These are phyloP conservation scores for Myxozyma kluyveri DNA, from an alignment of 805 yeast genomes.

Conservation along the genomic window DNA sequence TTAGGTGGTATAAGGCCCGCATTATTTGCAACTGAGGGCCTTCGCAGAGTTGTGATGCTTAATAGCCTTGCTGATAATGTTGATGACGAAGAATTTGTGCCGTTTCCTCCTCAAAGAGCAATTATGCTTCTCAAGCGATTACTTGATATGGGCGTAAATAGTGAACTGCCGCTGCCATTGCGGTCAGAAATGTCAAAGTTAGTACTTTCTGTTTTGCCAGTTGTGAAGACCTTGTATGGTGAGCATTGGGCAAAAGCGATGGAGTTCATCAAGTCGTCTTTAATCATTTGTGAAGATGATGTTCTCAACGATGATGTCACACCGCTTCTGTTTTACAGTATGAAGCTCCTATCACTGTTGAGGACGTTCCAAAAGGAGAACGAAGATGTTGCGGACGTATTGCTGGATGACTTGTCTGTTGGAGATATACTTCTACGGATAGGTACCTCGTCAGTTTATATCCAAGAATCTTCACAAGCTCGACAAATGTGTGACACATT, in stretches of 20 bases:
- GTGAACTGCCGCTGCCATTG: slow-evolving; percentile 42
- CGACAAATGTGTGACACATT: slow-evolving; percentile 15
- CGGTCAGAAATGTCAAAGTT: slow-evolving; percentile 36
- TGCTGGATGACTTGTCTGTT: slow-evolving; percentile 36
- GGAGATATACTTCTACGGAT: slow-evolving; percentile 8
- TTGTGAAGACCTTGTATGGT: slow-evolving; percentile 32
- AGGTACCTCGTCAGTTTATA: slow-evolving; percentile 5
- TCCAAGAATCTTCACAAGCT: slow-evolving; percentile 11
- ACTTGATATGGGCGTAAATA: slow-evolving; percentile 53
- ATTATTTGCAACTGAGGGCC: slow-evolving; percentile 45
- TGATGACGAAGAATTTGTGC: slow-evolving; percentile 38
- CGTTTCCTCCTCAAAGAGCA: slow-evolving; percentile 63
- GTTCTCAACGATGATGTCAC: slow-evolving; percentile 10
- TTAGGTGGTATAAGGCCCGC: slow-evolving; percentile 56
- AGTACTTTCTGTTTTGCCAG: slow-evolving; percentile 15
- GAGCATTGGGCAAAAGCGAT: slow-evolving; percentile 25
- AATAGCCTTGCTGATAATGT: slow-evolving; percentile 41
- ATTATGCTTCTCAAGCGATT: slow-evolving; percentile 58
- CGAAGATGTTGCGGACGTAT: slow-evolving; percentile 36
- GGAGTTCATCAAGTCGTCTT: neutral
- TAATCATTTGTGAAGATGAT: slow-evolving; percentile 4
- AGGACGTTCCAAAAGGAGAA: slow-evolving; percentile 30
- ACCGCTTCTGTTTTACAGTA: slow-evolving; percentile 39
- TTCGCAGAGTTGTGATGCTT: slow-evolving; percentile 49
- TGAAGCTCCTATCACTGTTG: slow-evolving; percentile 45